phyloP scores from a whole-genome alignment of 805 yeast genomes.

The Kuraishia floccosa region DNA sequence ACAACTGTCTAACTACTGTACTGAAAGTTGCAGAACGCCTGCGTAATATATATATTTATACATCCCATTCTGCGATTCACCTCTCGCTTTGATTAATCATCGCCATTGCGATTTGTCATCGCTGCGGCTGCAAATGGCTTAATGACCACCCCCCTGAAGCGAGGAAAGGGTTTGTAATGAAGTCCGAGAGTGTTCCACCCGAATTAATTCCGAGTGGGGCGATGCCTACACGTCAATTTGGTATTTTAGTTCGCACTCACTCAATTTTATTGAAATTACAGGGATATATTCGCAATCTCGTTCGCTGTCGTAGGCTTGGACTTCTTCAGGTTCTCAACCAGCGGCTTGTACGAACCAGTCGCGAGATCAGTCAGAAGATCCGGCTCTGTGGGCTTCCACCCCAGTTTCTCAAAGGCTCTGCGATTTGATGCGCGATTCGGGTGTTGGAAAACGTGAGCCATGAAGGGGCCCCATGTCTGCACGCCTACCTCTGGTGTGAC shows the following conservation, averaged over 20 bases:
- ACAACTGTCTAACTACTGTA: no score
- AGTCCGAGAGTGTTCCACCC: background rate
- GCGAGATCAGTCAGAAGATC: background rate
- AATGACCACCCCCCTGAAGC: no score
- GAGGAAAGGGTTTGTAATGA: background rate
- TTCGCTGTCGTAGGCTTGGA: no score
- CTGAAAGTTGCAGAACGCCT: background rate
- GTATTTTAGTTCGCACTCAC: no score
- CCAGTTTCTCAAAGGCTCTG: background rate
- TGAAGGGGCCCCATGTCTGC: background rate
- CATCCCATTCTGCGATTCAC: background rate
- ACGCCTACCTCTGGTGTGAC: constrained; percentile 7
- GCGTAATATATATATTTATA: no score
- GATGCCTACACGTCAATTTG: background rate
- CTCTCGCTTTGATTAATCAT: background rate
- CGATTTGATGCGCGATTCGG: background rate
- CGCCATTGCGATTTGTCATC: no score
- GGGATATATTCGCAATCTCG: background rate
- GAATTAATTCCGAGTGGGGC: background rate
- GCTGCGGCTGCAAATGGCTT: no score
- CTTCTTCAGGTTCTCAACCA: background rate
- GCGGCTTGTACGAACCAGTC: background rate
- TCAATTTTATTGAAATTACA: background rate
- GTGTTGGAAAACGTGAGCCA: background rate
- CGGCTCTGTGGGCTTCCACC: background rate